Base-by-base conservation (phyloP, 2,329 filamentous ascomycete species). In the Exophiala sp. region DNA sequence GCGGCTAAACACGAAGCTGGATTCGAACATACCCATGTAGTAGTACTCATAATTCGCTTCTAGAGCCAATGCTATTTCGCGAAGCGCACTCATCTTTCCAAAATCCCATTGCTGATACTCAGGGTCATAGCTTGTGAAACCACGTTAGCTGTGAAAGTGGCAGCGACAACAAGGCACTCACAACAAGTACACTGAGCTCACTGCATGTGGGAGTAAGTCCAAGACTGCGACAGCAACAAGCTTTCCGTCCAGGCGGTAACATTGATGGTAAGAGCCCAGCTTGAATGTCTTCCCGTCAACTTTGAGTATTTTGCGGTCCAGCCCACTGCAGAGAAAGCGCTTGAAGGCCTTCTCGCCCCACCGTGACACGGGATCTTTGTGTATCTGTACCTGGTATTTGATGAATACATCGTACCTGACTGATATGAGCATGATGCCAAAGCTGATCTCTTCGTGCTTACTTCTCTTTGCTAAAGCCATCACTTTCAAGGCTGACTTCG, bases 81-180 rank as follows among this genome's bases (percentile, higher is more conserved):
- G 72, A 61, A 86, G 66, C 4, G 83, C 83, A 58, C 79, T 83
- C 45, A 85, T 66, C 65, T 86, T 86, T 4, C 83, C 83, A 62
- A 85, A 80, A 52, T 80, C 79, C 76, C 77, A 85, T 44, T 79
- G 72, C 58, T 79, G 78, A 62, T 80, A 82, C 52, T 82, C 79
- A 8, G 76, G 77, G 62, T 85, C 81, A 65, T 86, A 86, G 57
- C 75, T 78, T 50, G 12, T 57, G 45, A 44, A 29, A 50, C 52
- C 44, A 51, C 18, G 49, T 14, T 40, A 5, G 16, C n/a, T 36
- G 41, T 35, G 39, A 24, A 24, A 24, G 14, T 6, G 16, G 8
- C 16, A 14, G 33, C 7, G 14, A 39, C 44, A 21, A 8, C 35
- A n/a, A 21, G 40, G 20, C 14, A 57, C 71, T 65, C 62, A 77